Evolutionary conservation across 257 asterid genomes (phyloP).

Genomic region (Scutellaria baicalensis): DNA sequence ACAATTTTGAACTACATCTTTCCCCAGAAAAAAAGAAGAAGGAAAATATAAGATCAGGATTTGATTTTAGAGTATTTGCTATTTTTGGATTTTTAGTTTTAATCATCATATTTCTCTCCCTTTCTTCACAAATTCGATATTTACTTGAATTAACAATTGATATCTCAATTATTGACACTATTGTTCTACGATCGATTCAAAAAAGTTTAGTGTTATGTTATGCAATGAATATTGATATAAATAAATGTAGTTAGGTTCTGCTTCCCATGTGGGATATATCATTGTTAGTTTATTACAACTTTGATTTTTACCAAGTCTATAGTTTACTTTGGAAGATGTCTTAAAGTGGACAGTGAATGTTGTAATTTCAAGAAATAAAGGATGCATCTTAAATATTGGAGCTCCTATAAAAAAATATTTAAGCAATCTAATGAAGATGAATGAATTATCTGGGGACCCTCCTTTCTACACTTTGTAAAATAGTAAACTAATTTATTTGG

Average conservation of each 20-base stretch:
- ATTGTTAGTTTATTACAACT: neutral
- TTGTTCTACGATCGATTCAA: neutral
- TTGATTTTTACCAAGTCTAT: neutral
- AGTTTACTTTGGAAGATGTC: neutral
- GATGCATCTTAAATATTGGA: constrained; percentile 2
- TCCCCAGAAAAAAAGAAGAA: neutral
- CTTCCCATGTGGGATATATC: constrained; percentile 24
- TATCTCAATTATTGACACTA: no score
- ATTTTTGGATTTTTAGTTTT: no score
- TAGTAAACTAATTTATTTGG: neutral
- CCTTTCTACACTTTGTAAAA: neutral
- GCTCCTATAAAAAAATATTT: neutral
- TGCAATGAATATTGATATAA: neutral
- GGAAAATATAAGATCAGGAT: neutral
- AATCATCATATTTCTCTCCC: neutral
- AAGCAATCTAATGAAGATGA: neutral
- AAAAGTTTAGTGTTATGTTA: neutral
- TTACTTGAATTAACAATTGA: no score
- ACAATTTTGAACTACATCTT: constrained; percentile 4
- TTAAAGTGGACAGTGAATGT: constrained; percentile 1
- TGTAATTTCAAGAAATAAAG: neutral
- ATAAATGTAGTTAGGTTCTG: constrained; percentile 2
- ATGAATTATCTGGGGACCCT: neutral
- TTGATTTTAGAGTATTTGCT: neutral
- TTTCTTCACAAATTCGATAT: no score